These are phyloP conservation scores for Pythium rhizo-oryzae DNA, from an alignment of 352 stramenopile genomes.

Conservation along the genomic window DNA sequence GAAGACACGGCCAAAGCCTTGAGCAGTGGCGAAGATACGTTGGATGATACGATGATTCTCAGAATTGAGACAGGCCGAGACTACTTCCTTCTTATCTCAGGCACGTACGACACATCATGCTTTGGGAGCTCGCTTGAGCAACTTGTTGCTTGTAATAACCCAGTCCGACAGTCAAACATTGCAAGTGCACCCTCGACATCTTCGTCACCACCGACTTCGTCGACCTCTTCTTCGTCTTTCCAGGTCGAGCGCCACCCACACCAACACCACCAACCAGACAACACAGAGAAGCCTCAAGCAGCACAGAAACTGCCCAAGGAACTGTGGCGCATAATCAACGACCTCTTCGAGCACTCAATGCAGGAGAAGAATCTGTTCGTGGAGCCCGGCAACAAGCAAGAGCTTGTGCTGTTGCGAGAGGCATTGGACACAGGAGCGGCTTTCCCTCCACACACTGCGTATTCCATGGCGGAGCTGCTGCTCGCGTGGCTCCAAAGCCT, in stretches of 20 bases:
- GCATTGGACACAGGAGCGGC: conserved; percentile 91
- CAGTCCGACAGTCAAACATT: conserved; percentile 71
- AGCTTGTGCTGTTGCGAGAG: conserved; percentile 82
- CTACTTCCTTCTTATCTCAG: conserved; percentile 95
- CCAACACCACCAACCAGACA: conserved; percentile 37
- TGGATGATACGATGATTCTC: conserved; percentile 98
- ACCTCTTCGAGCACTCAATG: conserved; percentile 88
- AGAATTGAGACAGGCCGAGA: conserved; percentile 96
- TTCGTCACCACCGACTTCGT: not conserved
- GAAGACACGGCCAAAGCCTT: conserved; percentile 88
- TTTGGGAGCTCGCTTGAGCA: conserved; percentile 97
- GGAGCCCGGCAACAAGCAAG: conserved; percentile 63
- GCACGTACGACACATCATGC: conserved; percentile 92
- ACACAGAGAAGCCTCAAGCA: conserved; percentile 30
- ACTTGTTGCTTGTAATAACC: conserved; percentile 89
- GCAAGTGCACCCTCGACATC: conserved; percentile 16
- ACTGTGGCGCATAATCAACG: conserved; percentile 98
- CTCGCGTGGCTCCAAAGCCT: conserved; percentile 92
- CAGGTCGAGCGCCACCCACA: conserved; percentile 31
- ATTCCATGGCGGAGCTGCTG: conserved; percentile 92
- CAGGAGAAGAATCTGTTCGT: conserved; percentile 85
- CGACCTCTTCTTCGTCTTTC: conserved; percentile 9
- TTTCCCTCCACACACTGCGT: conserved; percentile 84
- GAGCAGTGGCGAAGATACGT: conserved; percentile 88
- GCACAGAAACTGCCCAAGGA: conserved; percentile 95